Evolutionary conservation across 176 grass and related monocot species (phyloP), one percentile per base, ranked within the genome.

Genomic region (Saccharum officinarum): DNA sequence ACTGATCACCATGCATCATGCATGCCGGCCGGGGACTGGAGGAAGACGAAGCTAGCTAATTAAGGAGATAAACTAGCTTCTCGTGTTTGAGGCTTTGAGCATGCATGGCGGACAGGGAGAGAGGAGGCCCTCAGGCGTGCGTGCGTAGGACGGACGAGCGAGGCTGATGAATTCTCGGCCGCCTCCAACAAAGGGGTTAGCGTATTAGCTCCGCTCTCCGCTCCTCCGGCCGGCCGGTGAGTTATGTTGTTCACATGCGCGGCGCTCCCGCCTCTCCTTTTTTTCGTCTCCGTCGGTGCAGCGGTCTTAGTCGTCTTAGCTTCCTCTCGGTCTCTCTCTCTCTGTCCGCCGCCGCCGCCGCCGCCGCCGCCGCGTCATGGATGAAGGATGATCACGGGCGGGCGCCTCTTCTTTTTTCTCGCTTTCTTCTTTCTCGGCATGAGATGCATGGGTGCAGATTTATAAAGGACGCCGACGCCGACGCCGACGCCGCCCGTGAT

Each of bases 201-300:
- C 33, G 33, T 34, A 34, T 3, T 34, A 34, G 33, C 33, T 4
- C 15, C 16, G 50, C 52, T 57, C 17, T 22, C 23, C 8, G 38
- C 61, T 55, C 40, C 39, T 28, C 33, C 47, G 49, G 49, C 83
- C 90, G 80, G 88, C 92, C 92, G 90, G 88, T 89, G 80, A 89
- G 88, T 95, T 95, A 95, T 86, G 69, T 89, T 88, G 39, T 90
- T 95, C 93, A 95, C 93, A 92, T 95, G 93, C 88, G 76, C 64
- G 80, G 55, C 85, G 90, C 86, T 87, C 85, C 40, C 54, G 52
- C 93, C 85, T 70, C 59, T 87, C 63, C 91, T 88, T 95, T 92
- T 84, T 25, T 4, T 41, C 65, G 4, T 8, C 1, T 25, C 44
- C 22, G 4, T 60, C 3, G 22, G 59, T n/a, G 12, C 12, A 25